Percentiles rank a stretch among this genome's conserved stretches.
phyloP scores from a whole-genome alignment of 176 grass and related monocot species.

The bread wheat (Triticum aestivum) region DNA sequence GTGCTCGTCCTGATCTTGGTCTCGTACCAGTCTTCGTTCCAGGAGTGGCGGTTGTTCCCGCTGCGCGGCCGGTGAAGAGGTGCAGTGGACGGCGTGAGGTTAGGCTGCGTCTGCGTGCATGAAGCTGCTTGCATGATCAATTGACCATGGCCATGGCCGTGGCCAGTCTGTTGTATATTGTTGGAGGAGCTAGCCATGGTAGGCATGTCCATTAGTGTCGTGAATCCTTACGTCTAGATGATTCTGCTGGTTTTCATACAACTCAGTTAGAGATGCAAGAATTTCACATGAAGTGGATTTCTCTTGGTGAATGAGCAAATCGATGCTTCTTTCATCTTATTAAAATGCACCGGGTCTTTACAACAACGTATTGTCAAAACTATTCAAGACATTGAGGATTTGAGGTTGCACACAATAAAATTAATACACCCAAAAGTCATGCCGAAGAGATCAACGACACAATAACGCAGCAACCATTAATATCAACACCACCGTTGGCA shows the following conservation, averaged over 20 bases:
- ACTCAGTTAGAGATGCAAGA: not conserved
- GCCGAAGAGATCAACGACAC: too few species aligned
- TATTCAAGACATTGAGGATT: too few species aligned
- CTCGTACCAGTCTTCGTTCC: constrained; percentile 73
- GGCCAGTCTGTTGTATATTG: not conserved
- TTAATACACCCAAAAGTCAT: too few species aligned
- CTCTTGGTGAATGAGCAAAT: not conserved
- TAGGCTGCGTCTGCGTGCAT: not conserved
- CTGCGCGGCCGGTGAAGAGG: constrained; percentile 39
- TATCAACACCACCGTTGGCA: too few species aligned
- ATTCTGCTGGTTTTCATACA: not conserved
- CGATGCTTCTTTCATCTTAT: not conserved
- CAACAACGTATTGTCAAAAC: too few species aligned
- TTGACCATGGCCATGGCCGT: too few species aligned
- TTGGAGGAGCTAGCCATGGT: not conserved
- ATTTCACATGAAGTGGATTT: not conserved
- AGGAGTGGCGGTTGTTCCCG: constrained; percentile 73
- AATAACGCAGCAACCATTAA: too few species aligned
- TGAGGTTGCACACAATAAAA: too few species aligned
- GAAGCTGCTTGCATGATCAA: not conserved
- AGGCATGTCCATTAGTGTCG: not conserved
- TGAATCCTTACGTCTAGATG: not conserved
- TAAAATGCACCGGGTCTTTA: too few species aligned
- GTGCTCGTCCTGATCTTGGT: constrained; percentile 72
- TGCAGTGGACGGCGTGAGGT: not conserved